Evolutionary conservation across 352 stramenopile genomes (phyloP).

Genomic region (Globisporangium splendens): DNA sequence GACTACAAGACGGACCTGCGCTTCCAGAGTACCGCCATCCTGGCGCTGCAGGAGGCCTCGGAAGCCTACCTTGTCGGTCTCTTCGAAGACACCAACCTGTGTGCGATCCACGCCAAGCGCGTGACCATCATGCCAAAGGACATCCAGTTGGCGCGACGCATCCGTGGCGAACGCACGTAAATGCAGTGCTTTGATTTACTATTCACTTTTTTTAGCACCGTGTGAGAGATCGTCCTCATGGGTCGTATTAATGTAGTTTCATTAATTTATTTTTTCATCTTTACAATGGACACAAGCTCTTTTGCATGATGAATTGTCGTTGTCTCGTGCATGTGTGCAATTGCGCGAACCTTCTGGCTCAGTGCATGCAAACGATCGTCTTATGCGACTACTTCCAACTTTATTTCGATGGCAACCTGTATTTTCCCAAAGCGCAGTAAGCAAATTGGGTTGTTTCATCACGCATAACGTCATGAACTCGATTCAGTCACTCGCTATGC

Average conservation of each 20-base stretch:
- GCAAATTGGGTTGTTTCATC: too few species aligned
- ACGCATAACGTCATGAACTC: too few species aligned
- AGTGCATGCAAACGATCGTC: too few species aligned
- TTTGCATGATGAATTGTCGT: not conserved
- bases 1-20: slow-evolving; percentile 96
- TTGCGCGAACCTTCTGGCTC: too few species aligned
- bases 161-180: slow-evolving; percentile 89
- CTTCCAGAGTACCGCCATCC: slow-evolving; percentile 93
- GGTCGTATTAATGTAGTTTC: slow-evolving; percentile 6
- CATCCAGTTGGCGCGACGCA: slow-evolving; percentile 92
- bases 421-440: too few species aligned
- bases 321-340: too few species aligned
- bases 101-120: slow-evolving; percentile 94
- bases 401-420: too few species aligned
- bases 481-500: too few species aligned
- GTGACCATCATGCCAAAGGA: slow-evolving; percentile 98
- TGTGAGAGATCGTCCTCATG: not conserved
- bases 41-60: slow-evolving; percentile 89
- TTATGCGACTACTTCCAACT: too few species aligned
- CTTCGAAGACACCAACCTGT: slow-evolving; percentile 96
- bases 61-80: slow-evolving; percentile 94
- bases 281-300: not conserved
- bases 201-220: not conserved
- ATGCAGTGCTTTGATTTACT: slow-evolving; percentile 8
- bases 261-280: slow-evolving; percentile 13